Percentiles rank a stretch among this genome's conserved stretches.
Evolutionary conservation across 108 stramenopile species (phyloP).

Genomic region (Pseudonitzschia multiseries): DNA sequence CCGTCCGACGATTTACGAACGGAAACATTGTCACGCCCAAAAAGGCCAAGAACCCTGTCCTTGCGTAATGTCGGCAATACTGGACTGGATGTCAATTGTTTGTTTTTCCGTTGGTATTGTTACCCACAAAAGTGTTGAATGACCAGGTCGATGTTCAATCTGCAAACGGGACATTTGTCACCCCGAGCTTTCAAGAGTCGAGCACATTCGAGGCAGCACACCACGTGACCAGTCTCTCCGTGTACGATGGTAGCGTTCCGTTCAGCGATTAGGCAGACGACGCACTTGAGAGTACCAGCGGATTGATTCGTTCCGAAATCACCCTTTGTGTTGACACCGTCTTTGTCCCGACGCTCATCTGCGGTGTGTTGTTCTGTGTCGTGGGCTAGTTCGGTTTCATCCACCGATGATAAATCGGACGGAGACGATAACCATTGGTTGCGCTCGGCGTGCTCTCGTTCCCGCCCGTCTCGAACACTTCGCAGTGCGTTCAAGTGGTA

Average conservation of each 20-base stretch:
- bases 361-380: background rate
- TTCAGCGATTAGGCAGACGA: conserved; percentile 72
- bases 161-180: conserved; percentile 65
- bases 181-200: conserved; percentile 82
- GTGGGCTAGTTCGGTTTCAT: conserved; percentile 12
- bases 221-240: conserved; percentile 91
- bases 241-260: conserved; percentile 91
- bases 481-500: conserved; percentile 52
- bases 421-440: background rate
- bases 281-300: conserved; percentile 40
- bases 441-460: conserved; percentile 16
- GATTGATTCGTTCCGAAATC: background rate
- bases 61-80: background rate
- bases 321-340: background rate
- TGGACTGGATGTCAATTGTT: background rate
- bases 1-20: conserved; percentile 40
- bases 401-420: conserved; percentile 32
- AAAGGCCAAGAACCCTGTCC: conserved; percentile 4
- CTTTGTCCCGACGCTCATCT: background rate
- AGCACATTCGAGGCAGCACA: conserved; percentile 88
- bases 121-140: conserved; percentile 84
- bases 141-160: conserved; percentile 70
- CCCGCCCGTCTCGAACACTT: conserved; percentile 14
- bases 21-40: conserved; percentile 42
- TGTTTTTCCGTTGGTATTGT: background rate